Evolutionary conservation across 176 grass and related monocot genomes (phyloP).

Genomic region (Oryza meyeriana): DNA sequence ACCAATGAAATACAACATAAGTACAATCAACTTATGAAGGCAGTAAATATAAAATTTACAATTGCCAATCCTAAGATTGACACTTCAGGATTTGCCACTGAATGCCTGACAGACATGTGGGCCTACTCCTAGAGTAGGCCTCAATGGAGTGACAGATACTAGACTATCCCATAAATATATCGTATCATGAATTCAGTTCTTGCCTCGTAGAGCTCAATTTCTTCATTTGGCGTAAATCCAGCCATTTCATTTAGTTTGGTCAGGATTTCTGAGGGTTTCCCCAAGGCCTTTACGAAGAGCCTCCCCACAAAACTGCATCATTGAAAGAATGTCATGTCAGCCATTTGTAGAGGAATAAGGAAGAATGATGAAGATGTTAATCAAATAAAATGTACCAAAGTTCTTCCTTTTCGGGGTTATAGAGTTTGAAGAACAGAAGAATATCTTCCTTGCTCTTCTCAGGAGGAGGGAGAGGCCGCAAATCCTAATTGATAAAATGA

Average conservation of each 20-base stretch:
- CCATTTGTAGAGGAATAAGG: constrained; percentile 9
- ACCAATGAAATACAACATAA: constrained; percentile 27
- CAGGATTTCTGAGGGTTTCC: constrained; percentile 77
- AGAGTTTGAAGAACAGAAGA: constrained; percentile 93
- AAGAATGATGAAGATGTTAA: constrained; percentile 14
- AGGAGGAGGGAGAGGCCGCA: constrained; percentile 59
- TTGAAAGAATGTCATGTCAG: constrained; percentile 24
- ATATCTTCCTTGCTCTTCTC: constrained; percentile 88
- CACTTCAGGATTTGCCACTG: neutral
- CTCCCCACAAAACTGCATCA: constrained; percentile 70
- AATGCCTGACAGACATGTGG: too few relatives aligned
- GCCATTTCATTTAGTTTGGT: constrained; percentile 84
- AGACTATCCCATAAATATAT: constrained; percentile 4
- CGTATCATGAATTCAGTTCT: constrained; percentile 31
- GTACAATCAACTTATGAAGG: neutral
- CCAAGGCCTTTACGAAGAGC: constrained; percentile 70
- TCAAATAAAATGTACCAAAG: constrained; percentile 60
- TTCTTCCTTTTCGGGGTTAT: constrained; percentile 80
- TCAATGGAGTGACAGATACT: neutral
- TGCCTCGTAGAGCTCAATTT: constrained; percentile 91
- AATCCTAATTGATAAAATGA: constrained; percentile 50
- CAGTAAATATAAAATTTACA: neutral
- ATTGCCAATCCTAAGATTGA: neutral
- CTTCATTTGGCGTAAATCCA: constrained; percentile 71
- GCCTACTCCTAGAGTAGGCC: neutral